These are phyloP conservation scores for Pseudomassariella vexata DNA, from an alignment of 2,329 filamentous ascomycete genomes.

Conservation along the genomic window DNA sequence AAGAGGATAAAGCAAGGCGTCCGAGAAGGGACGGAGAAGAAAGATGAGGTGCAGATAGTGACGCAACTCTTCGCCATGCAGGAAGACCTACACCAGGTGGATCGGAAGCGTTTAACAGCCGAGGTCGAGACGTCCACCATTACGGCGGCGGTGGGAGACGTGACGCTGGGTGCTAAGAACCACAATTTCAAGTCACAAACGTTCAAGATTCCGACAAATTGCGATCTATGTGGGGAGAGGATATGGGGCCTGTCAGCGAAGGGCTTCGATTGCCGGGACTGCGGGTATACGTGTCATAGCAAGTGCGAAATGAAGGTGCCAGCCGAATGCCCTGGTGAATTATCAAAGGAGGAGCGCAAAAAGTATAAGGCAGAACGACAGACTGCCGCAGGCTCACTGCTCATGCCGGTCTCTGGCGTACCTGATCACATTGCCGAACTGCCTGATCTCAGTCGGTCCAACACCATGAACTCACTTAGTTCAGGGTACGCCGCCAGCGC, in stretches of 20 bases:
- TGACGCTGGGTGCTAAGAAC: constrained; percentile 86
- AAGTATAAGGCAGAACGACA: constrained; percentile 85
- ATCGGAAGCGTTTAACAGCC: constrained; percentile 77
- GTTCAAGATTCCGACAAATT: constrained; percentile 98
- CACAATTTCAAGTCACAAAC: constrained; percentile 99
- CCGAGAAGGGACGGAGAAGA: constrained; percentile 77
- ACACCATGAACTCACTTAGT: constrained; percentile 86
- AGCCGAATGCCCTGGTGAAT: constrained; percentile 88
- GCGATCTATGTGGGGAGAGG: constrained; percentile 90
- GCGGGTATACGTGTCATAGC: constrained; percentile 95
- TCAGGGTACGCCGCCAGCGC: constrained; percentile 82
- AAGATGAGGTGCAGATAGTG: constrained; percentile 83
- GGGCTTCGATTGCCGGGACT: constrained; percentile 92
- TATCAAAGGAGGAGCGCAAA: constrained; percentile 92
- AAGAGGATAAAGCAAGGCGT: constrained; percentile 71
- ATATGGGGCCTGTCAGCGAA: constrained; percentile 98
- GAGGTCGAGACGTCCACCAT: constrained; percentile 94
- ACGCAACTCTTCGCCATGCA: constrained; percentile 77
- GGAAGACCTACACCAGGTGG: constrained; percentile 77
- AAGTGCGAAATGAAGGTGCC: constrained; percentile 99
- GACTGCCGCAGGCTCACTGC: constrained; percentile 61
- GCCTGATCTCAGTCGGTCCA: constrained; percentile 66
- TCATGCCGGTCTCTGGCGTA: constrained; percentile 41
- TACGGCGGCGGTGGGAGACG: constrained; percentile 82
- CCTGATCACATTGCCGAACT: constrained; percentile 53